These are phyloP conservation scores for Phytophthora syringae DNA, from an alignment of 352 stramenopile genomes.

Conservation along the genomic window DNA sequence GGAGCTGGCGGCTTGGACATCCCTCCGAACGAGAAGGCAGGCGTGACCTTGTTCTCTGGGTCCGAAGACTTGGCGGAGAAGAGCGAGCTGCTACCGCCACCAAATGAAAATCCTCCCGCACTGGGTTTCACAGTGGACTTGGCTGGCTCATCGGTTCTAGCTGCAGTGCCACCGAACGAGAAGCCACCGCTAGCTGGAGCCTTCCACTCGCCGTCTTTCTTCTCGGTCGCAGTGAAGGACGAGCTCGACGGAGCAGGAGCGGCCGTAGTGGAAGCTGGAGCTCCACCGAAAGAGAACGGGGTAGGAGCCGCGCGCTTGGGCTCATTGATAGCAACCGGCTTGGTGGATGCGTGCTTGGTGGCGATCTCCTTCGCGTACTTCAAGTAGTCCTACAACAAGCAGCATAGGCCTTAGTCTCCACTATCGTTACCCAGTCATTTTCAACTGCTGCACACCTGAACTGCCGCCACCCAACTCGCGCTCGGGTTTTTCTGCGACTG, in stretches of 20 bases:
- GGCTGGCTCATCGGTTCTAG: constrained; percentile 21
- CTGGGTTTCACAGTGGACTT: constrained; percentile 27
- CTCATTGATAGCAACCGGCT: constrained; percentile 56
- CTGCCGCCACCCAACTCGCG: constrained; percentile 65
- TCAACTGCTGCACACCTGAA: constrained; percentile 48
- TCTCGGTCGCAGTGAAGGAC: constrained; percentile 21
- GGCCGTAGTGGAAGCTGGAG: constrained; percentile 13
- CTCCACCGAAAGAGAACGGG: constrained; percentile 33
- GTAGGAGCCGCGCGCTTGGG: constrained; percentile 24
- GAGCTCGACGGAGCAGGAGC: constrained; percentile 13
- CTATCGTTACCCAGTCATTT: neutral
- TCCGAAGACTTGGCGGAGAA: constrained; percentile 43
- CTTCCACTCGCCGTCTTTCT: constrained; percentile 21
- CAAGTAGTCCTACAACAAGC: constrained; percentile 67
- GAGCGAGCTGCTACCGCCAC: constrained; percentile 40
- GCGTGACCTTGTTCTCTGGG: constrained; percentile 37
- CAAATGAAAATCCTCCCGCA: constrained; percentile 27
- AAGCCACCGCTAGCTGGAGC: constrained; percentile 11
- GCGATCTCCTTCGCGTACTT: constrained; percentile 69
- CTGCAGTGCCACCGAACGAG: constrained; percentile 11
- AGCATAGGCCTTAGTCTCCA: constrained; percentile 1
- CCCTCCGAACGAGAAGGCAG: constrained; percentile 57
- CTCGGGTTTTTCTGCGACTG: constrained; percentile 74
- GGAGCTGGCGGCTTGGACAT: constrained; percentile 29
- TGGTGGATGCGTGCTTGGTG: constrained; percentile 66